A percentile compares a stretch with the other conserved stretches of the same genome.
phyloP scores from a whole-genome alignment of 1,139 yeast genomes.

The Kluyveromyces sp. region DNA sequence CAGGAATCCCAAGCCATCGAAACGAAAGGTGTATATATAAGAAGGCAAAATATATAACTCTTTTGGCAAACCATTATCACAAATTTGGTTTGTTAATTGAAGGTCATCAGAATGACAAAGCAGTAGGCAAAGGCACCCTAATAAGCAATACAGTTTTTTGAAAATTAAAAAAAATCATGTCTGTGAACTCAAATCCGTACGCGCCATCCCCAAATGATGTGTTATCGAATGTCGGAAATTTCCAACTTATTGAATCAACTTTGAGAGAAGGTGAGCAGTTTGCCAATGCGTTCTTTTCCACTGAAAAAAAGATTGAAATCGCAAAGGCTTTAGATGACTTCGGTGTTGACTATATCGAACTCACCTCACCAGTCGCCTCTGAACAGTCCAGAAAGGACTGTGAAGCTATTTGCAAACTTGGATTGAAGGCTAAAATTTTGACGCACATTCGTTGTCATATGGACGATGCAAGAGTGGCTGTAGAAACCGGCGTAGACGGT shows the following conservation, averaged over 20 bases:
- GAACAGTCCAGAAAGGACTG: slow-evolving; percentile 87
- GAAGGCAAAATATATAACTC: too few species aligned
- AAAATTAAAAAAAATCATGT: slow-evolving; percentile 14
- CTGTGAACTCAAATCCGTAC: slow-evolving; percentile 58
- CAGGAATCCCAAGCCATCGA: too few species aligned
- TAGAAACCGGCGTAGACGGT: slow-evolving; percentile 94
- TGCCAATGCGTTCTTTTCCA: slow-evolving; percentile 90
- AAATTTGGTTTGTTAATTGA: too few species aligned
- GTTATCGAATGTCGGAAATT: slow-evolving; percentile 74
- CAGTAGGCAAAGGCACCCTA: too few species aligned
- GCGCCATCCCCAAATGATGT: slow-evolving; percentile 90
- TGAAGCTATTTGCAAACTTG: slow-evolving; percentile 92
- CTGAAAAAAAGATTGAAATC: slow-evolving; percentile 89
- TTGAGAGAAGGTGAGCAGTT: slow-evolving; percentile 95
- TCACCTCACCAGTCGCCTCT: slow-evolving; percentile 90
- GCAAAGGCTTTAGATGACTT: slow-evolving; percentile 93
- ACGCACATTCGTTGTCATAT: slow-evolving; percentile 89
- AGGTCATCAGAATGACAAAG: too few species aligned
- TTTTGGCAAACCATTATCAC: too few species aligned
- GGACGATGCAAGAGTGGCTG: slow-evolving; percentile 95
- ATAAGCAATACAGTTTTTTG: background rate
- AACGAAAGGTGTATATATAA: too few species aligned
- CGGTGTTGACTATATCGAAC: slow-evolving; percentile 92
- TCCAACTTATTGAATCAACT: slow-evolving; percentile 86
- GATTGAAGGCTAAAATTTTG: slow-evolving; percentile 83